Percentiles rank a stretch among this genome's conserved stretches.
phyloP scores from a whole-genome alignment of 2,329 filamentous ascomycete species.

The Verticillium longisporum region DNA sequence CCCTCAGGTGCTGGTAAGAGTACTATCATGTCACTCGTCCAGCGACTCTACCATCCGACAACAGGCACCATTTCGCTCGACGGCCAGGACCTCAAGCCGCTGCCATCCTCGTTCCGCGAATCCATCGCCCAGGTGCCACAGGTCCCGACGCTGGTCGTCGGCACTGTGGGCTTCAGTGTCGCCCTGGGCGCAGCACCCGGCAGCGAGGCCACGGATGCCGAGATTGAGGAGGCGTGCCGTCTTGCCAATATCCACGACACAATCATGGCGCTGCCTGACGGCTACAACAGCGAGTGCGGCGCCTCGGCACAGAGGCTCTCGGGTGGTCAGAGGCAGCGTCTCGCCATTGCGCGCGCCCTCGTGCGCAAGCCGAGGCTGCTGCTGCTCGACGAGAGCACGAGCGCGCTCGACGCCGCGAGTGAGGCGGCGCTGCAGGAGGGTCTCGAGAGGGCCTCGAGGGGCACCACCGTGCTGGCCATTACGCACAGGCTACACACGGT shows the following conservation, averaged over 20 bases:
- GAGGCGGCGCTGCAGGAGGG: constrained; percentile 61
- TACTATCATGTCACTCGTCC: constrained; percentile 38
- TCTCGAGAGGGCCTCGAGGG: constrained; percentile 49
- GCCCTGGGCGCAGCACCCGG: constrained; percentile 47
- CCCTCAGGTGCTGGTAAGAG: constrained; percentile 40
- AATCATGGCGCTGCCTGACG: constrained; percentile 54
- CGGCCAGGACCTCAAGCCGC: constrained; percentile 32
- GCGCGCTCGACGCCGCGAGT: constrained; percentile 65
- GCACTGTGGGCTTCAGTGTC: constrained; percentile 49
- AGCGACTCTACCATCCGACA: constrained; percentile 46
- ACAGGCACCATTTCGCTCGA: constrained; percentile 46
- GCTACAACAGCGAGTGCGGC: constrained; percentile 60
- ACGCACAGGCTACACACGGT: constrained; percentile 53
- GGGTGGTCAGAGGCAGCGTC: constrained; percentile 71
- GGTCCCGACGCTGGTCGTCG: constrained; percentile 51
- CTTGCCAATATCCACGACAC: constrained; percentile 66
- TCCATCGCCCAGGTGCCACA: constrained; percentile 51
- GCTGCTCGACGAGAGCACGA: constrained; percentile 77
- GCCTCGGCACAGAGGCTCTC: constrained; percentile 70
- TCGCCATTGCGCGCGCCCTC: constrained; percentile 72
- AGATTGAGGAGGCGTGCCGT: constrained; percentile 60
- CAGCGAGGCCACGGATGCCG: constrained; percentile 46
- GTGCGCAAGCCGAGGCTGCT: constrained; percentile 65
- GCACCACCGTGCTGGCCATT: constrained; percentile 51
- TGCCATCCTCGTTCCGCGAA: constrained; percentile 34